These are phyloP conservation scores for Helotiales sp. DNA, from an alignment of 2,329 filamentous ascomycete species.

Conservation along the genomic window DNA sequence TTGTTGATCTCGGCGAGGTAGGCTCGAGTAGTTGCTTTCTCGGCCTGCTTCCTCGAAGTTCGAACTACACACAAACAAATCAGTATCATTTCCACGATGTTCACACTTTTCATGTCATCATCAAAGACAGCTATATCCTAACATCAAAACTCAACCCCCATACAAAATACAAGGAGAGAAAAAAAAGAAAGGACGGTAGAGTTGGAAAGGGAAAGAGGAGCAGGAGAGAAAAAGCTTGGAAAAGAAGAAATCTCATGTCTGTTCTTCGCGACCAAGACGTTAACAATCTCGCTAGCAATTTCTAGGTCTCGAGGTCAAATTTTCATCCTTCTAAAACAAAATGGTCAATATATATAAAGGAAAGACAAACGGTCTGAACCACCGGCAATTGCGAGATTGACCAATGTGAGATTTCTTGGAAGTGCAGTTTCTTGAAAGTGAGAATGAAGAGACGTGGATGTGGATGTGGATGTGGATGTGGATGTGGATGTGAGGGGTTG, in stretches of 20 bases:
- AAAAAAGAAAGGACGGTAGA: too few species aligned
- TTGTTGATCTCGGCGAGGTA: conserved; percentile 59
- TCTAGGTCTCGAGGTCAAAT: conserved; percentile 45
- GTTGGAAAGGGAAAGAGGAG: background rate
- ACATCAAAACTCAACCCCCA: too few species aligned
- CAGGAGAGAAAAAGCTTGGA: too few species aligned
- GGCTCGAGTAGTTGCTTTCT: conserved; percentile 54
- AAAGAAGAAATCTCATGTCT: conserved; percentile 61
- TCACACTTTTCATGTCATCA: background rate
- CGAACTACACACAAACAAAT: background rate
- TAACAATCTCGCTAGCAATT: conserved; percentile 58
- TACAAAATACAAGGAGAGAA: too few species aligned
- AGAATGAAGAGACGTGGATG: background rate
- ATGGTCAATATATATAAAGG: background rate
- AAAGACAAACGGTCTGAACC: conserved; percentile 48
- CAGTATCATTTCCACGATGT: background rate
- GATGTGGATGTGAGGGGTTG: too few species aligned
- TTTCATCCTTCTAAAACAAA: too few species aligned
- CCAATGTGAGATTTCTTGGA: conserved; percentile 44
- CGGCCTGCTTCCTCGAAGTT: conserved; percentile 46
- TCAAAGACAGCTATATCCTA: too few species aligned
- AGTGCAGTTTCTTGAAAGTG: background rate
- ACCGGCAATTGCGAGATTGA: conserved; percentile 52
- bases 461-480: too few species aligned
- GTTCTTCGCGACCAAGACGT: conserved; percentile 52